These are phyloP conservation scores for Solanum peruvianum DNA, from an alignment of 257 asterid species.

Conservation along the genomic window DNA sequence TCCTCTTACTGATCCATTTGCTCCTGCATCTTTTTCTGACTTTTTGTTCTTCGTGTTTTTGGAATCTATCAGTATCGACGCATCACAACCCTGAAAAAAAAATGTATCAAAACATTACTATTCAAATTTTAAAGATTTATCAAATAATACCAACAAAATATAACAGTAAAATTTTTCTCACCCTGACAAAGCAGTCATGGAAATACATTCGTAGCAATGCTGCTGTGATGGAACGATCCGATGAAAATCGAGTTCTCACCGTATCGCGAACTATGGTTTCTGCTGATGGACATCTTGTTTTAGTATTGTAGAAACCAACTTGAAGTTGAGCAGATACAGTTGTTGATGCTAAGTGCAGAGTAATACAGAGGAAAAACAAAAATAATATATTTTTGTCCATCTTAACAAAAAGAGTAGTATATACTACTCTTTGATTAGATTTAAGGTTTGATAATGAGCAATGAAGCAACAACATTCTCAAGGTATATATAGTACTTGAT, in stretches of 20 bases:
- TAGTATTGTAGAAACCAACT: slow-evolving; percentile 44
- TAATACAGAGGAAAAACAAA: slow-evolving; percentile 10
- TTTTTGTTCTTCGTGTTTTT: neutral
- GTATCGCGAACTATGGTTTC: slow-evolving; percentile 37
- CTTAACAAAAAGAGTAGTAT: too few relatives aligned
- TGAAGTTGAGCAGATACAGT: slow-evolving; percentile 29
- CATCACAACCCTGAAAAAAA: slow-evolving; percentile 21
- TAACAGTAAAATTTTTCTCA: slow-evolving; percentile 1
- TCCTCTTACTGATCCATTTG: slow-evolving; percentile 16
- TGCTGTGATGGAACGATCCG: slow-evolving; percentile 52
- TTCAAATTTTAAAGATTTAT: neutral
- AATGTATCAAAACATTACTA: too few relatives aligned
- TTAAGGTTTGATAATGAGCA: neutral
- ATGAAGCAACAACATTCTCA: neutral
- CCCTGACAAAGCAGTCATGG: slow-evolving; percentile 75
- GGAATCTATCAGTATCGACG: slow-evolving; percentile 21
- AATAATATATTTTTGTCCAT: slow-evolving; percentile 17
- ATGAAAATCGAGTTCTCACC: slow-evolving; percentile 27
- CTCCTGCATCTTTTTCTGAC: slow-evolving; percentile 21
- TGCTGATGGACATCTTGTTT: slow-evolving; percentile 32
- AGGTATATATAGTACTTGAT: neutral
- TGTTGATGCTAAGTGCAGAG: slow-evolving; percentile 3
- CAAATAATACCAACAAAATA: neutral
- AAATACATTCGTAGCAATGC: slow-evolving; percentile 80
- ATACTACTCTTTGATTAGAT: neutral